Evolutionary conservation across 768 basidiomycete species (phyloP), one percentile per base, ranked within the genome.

Genomic region (Leccinum longicurvipes): DNA sequence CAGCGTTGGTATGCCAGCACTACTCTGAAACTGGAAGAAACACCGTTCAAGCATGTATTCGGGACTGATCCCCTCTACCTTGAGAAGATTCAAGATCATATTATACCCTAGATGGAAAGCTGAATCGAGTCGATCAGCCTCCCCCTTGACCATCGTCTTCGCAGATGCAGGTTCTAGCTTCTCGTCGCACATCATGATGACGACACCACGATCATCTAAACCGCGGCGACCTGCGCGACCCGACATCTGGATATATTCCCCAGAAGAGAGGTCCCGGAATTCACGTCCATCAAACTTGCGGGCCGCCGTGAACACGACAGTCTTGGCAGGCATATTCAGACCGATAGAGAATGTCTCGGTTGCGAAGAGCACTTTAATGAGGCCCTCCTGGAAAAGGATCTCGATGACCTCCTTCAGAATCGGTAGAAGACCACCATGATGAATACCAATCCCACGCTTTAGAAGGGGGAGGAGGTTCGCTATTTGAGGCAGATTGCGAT

Each of bases 211-310:
- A 58, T 98, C 96, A 70, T 99, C 97, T 56, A 98, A 75, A 42
- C 97, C 97, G 74, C 97, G 85, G 64, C 97, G 87, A 60, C 97
- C 97, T 2, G 97, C 97, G 54, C 97, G 91, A 54, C 97, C 97
- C 0, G 94, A 95, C 97, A 99, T 99, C 67, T 99, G 97, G 64
- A 98, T 97, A 71, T 99, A 99, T 79, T 99, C 97, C 55, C 97
- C 90, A 1, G 87, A 90, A 0, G 93, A 93, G 32, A 99, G 77
- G 67, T 92, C 92, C 25, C 97, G 82, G 76, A 97, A 97, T 64
- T 95, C 93, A 44, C 83, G 84, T 1, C 97, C 97, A 70, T 99
- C 97, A 64, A 94, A 98, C 74, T 99, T 99, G 62, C 93, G 86
- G 3, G 93, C 88, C 1, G 87, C 82, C 0, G 93, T 97, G 77